Conservation (phyloP, 352 stramenopile genomes). For the Detonula confervacea region DNA sequence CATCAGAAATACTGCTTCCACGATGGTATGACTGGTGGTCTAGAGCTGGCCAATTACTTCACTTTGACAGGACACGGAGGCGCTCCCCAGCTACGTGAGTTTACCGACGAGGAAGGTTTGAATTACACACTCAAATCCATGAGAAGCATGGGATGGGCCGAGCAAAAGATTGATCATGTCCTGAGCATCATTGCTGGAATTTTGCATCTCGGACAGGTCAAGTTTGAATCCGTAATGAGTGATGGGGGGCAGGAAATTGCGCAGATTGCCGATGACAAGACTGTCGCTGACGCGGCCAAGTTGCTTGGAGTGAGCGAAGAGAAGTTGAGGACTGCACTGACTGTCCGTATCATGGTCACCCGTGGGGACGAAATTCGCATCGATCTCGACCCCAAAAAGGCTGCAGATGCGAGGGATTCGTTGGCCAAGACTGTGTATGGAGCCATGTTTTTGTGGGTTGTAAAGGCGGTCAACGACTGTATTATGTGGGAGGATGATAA, state of each 20-base stretch:
- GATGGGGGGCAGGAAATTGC: conserved; percentile 80
- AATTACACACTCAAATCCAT: conserved; percentile 83
- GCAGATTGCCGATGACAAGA: conserved; percentile 73
- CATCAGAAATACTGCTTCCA: conserved; percentile 82
- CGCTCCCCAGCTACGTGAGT: conserved; percentile 79
- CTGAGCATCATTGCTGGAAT: conserved; percentile 95
- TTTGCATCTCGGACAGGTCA: conserved; percentile 97
- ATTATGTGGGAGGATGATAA: no score
- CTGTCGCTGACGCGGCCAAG: conserved; percentile 74
- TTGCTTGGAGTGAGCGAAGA: conserved; percentile 85
- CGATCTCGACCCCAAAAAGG: conserved; percentile 88
- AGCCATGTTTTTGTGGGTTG: conserved; percentile 95
- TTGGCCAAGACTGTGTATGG: conserved; percentile 84
- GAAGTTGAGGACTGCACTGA: conserved; percentile 92
- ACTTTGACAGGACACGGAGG: conserved; percentile 89
- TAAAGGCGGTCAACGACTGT: no score
- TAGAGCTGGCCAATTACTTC: conserved; percentile 86
- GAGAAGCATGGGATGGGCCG: conserved; percentile 76
- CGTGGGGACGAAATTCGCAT: conserved; percentile 90
- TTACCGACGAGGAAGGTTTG: conserved; percentile 79
- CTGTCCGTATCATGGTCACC: conserved; percentile 87
- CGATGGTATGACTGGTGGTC: conserved; percentile 58
- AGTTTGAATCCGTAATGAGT: conserved; percentile 87
- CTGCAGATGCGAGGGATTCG: conserved; percentile 91
- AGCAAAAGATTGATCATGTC: conserved; percentile 93